These are phyloP conservation scores for Orbilia blumenaviensis DNA, from an alignment of 2,329 filamentous ascomycete species.

Conservation along the genomic window DNA sequence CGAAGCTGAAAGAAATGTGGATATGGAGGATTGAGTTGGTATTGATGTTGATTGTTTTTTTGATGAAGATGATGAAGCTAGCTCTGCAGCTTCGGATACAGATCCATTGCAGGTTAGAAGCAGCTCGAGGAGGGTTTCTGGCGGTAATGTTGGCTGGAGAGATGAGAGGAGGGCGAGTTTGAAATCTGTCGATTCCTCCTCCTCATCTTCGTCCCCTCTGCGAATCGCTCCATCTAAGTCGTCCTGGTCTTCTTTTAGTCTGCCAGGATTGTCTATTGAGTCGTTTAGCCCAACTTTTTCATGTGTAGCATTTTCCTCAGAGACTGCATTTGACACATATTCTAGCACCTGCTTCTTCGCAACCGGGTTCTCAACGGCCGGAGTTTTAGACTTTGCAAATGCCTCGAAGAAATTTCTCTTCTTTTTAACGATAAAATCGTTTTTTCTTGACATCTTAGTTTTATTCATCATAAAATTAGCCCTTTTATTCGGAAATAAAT, in stretches of 20 bases:
- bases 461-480: background rate
- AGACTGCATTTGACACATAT: background rate
- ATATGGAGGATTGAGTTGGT: conserved; percentile 55
- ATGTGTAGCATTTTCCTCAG: background rate
- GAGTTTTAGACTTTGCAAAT: conserved; percentile 13
- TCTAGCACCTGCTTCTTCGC: conserved; percentile 33
- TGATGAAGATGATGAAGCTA: conserved; percentile 59
- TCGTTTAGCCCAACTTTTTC: background rate
- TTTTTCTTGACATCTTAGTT: conserved; percentile 9
- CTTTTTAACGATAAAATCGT: background rate
- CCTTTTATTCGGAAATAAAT: no score
- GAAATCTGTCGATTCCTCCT: conserved; percentile 84
- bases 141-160: conserved; percentile 72
- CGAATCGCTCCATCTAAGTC: no score
- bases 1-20: conserved; percentile 47
- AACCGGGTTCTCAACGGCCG: background rate
- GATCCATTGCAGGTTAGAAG: conserved; percentile 81
- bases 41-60: conserved; percentile 11
- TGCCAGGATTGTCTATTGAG: no score
- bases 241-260: background rate
- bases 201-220: conserved; percentile 57
- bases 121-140: conserved; percentile 77
- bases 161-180: conserved; percentile 87
- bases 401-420: conserved; percentile 47
- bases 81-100: conserved; percentile 70